Percentiles rank a stretch among this genome's conserved stretches.
Evolutionary conservation across 352 stramenopile species (phyloP).

Genomic region (Thraustochytrium striatum): DNA sequence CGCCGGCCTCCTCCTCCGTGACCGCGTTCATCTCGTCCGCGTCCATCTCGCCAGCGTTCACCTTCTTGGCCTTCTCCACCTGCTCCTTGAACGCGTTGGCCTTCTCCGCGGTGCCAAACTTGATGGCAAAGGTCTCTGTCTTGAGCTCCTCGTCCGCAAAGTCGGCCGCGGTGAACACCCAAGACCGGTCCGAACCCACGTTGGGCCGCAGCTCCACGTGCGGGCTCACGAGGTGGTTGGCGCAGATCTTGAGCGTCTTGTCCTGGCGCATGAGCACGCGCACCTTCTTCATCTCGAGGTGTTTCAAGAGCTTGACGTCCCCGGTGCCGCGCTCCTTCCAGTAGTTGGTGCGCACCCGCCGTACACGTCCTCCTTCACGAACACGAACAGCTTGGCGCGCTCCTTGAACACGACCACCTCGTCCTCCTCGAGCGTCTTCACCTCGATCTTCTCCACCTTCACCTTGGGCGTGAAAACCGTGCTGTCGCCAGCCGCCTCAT

Average conservation of each 20-base stretch:
- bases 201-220: slow-evolving; percentile 74
- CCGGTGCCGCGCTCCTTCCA: slow-evolving; percentile 82
- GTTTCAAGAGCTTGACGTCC: slow-evolving; percentile 81
- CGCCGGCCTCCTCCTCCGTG: slow-evolving; percentile 19
- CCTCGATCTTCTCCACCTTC: slow-evolving; percentile 45
- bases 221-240: slow-evolving; percentile 74
- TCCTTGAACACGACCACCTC: slow-evolving; percentile 47
- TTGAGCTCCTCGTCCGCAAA: slow-evolving; percentile 78
- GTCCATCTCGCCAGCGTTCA: slow-evolving; percentile 58
- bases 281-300: slow-evolving; percentile 82
- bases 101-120: slow-evolving; percentile 78
- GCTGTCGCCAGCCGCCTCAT: slow-evolving; percentile 36
- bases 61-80: slow-evolving; percentile 75
- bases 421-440: slow-evolving; percentile 46
- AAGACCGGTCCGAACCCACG: slow-evolving; percentile 81
- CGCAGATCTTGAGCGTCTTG: slow-evolving; percentile 83
- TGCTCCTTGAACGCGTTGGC: slow-evolving; percentile 83
- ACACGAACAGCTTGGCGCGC: slow-evolving; percentile 49
- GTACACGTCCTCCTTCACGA: slow-evolving; percentile 47
- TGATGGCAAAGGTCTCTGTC: slow-evolving; percentile 77
- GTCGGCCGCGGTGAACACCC: slow-evolving; percentile 83
- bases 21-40: neutral
- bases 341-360: slow-evolving; percentile 43
- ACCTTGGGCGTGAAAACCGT: slow-evolving; percentile 41
- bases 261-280: slow-evolving; percentile 82